Evolutionary conservation across 306 rosid genomes (phyloP), one percentile per base, ranked within the genome.

Genomic region (Vigna reflexopilosa): DNA sequence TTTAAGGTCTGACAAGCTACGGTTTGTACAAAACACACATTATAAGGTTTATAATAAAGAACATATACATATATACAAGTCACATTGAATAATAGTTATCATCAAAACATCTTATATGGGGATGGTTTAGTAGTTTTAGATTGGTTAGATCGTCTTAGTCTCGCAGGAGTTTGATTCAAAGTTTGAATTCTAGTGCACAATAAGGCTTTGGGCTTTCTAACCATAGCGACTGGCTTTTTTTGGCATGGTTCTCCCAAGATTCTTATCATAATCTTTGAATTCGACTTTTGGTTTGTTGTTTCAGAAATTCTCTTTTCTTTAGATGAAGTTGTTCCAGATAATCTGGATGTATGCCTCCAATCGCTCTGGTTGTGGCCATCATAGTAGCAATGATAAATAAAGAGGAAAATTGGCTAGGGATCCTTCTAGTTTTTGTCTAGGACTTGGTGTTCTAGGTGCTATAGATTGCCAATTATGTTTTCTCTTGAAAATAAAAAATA

Each of bases 401-500:
- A 56, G 67, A 40, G 77, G 56, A 74, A 58, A 28, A 16, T 74
- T 44, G 69, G 58, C 47, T 26, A 26, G 59, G 52, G 69, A 73
- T 10, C 78, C 45, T 58, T 58, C 69, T 73, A 44, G 14, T 16
- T 20, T 11, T 59, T 55, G 26, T 57, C 42, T 50, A 76, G 36
- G 14, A 9, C 55, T 65, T 28, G 14, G 10, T 70, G 30, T 50
- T n/a, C 17, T 51, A 30, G 62, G n/a, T 32, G 48, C 49, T 69
- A 36, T 55, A 45, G 69, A 70, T 34, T 48, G 67, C 6, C 61
- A 64, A 7, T 49, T 50, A 49, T 22, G 38, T 42, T 52, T 72
- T 61, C 40, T 64, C 51, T 80, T 80, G 79, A 80, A 38, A 70
- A 28, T 73, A 56, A 74, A 24, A 56, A 30, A 40, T 56, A 55